Base-by-base conservation (phyloP, 1,284 basidiomycete genomes). In the Xerocomus alliaceus region DNA sequence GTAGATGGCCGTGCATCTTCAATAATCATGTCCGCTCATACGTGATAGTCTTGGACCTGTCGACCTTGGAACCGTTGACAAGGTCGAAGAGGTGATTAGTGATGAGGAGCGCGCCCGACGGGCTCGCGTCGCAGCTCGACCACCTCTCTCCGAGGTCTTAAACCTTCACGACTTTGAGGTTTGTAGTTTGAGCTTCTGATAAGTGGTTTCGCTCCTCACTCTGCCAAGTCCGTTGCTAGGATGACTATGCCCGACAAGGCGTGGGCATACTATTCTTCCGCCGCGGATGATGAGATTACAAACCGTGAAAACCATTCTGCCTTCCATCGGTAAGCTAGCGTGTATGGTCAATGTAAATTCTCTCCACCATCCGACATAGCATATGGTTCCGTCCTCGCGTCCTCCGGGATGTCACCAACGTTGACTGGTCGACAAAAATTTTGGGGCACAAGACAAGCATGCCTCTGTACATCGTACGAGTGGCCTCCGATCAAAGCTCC, bases 351-450 rank as follows among this genome's bases (percentile, higher is more conserved):
- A 22, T 48, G 41, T 48, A 28, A 26, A 22, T 13, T 18, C 41
- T 34, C 6, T 31, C n/a, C 51, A 24, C 58, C n/a, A 18, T 5
- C 7, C 24, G 42, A 24, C 46, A 24, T 67, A 91, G 93, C 58
- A 84, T 98, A 68, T 98, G 95, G 95, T 97, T 98, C 83, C 85
- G 95, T 20, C 95, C 95, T 15, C 87, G 94, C 18, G 83, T 98
- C 45, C 80, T 98, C 12, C 86, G 94, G 28, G 87, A 97, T 70
- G 94, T 98, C 13, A 86, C 87, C 13, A 81, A 83, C 5, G 89
- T 97, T 18, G 92, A 97, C 76, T 95, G 84, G 80, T 89, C 88
- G 24, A 93, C 92, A n/a, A 87, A 77, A 12, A 89, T 96, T 58
- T 81, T 96, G 37, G 92, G 92, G 0, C 84, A 87, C 44, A 85